Evolutionary conservation across 2,329 filamentous ascomycete species (phyloP).

Genomic region (Microdochium bolleyi): DNA sequence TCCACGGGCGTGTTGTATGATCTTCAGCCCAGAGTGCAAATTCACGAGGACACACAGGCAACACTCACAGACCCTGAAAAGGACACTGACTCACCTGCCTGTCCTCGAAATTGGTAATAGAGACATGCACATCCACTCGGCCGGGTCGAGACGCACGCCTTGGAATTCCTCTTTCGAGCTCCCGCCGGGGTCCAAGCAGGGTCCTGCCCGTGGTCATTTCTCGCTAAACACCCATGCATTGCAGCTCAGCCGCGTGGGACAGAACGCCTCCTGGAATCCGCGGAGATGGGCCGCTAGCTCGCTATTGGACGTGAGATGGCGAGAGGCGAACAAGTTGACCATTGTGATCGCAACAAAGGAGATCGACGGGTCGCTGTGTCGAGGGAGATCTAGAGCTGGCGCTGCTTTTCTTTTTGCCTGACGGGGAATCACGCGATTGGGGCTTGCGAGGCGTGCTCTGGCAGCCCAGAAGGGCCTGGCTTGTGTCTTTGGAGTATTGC

Average conservation of each 20-base stretch:
- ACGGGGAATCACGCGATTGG: neutral
- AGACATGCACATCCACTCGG: neutral
- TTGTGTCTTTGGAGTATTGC: neutral
- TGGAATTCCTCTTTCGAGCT: neutral
- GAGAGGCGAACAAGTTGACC: neutral
- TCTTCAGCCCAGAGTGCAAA: too few relatives aligned
- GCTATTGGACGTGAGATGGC: neutral
- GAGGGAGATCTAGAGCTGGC: neutral
- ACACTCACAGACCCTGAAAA: neutral
- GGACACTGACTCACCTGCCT: neutral
- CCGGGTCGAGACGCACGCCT: neutral
- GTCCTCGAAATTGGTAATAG: neutral
- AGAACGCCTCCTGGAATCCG: neutral
- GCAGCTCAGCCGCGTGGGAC: neutral
- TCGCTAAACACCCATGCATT: neutral
- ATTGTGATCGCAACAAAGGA: neutral
- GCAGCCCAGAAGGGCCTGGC: neutral
- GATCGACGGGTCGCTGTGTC: too few relatives aligned
- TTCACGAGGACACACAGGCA: too few relatives aligned
- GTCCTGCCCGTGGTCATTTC: neutral
- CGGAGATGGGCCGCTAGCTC: neutral
- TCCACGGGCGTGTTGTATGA: too few relatives aligned
- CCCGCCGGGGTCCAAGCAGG: neutral
- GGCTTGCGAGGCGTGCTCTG: neutral
- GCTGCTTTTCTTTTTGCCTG: neutral